Percentiles rank a stretch among this genome's conserved stretches.
These are phyloP conservation scores for Corchorus olitorius DNA, from an alignment of 345 rosid species.

Conservation along the genomic window DNA sequence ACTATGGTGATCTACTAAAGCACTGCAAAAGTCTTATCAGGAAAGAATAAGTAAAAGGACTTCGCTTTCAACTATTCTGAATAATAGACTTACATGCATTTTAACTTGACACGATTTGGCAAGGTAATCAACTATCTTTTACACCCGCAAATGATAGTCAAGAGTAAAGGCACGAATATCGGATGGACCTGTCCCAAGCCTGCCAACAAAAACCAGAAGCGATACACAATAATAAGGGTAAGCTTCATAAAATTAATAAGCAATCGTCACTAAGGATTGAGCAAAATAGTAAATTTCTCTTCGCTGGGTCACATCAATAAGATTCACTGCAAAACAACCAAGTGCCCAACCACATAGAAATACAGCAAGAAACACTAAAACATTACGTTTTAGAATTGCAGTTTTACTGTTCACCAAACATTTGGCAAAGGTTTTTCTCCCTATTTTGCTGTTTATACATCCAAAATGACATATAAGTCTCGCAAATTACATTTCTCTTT, in stretches of 20 bases:
- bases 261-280: background rate
- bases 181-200: slow-evolving; percentile 93
- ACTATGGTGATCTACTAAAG: background rate
- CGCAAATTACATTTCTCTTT: background rate
- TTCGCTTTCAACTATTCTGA: background rate
- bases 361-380: background rate
- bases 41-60: slow-evolving; percentile 4
- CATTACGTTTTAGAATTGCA: background rate
- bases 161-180: slow-evolving; percentile 78
- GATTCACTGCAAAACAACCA: background rate
- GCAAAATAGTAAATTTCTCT: background rate
- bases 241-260: slow-evolving; percentile 4
- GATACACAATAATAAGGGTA: slow-evolving; percentile 6
- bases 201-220: slow-evolving; percentile 34
- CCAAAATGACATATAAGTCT: background rate
- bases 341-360: background rate
- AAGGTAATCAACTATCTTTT: slow-evolving; percentile 31
- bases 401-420: background rate
- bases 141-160: slow-evolving; percentile 74
- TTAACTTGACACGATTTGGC: background rate
- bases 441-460: background rate
- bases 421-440: background rate
- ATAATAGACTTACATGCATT: background rate
- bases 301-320: background rate
- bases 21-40: background rate